Conservation (phyloP, 352 stramenopile genomes). For the Thraustochytrium sp. region DNA sequence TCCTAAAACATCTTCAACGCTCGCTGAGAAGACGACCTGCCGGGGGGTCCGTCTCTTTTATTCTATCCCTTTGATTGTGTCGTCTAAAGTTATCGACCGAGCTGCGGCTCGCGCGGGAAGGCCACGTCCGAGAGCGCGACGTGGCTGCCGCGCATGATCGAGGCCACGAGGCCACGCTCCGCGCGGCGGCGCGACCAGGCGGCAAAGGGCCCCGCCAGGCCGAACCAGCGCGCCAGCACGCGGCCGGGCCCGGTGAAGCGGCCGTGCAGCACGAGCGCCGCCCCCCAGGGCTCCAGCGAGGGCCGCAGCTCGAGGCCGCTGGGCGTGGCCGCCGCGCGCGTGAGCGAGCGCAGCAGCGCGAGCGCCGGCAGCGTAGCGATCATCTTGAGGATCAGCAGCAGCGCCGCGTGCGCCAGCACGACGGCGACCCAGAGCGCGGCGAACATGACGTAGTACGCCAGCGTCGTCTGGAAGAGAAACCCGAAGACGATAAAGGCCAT, state of each 20-base stretch:
- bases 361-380: not conserved
- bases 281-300: not conserved
- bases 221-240: not conserved
- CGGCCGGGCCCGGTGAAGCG: not conserved
- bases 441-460: conserved; percentile 88
- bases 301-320: not conserved
- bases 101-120: not conserved
- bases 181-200: not conserved
- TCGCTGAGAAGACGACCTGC: too few species aligned
- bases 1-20: too few species aligned
- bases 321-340: not conserved
- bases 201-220: not conserved
- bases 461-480: conserved; percentile 85
- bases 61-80: too few species aligned
- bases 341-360: not conserved
- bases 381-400: not conserved
- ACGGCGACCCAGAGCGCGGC: conserved; percentile 62
- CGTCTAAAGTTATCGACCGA: not conserved
- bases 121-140: not conserved
- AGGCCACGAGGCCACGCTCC: not conserved
- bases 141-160: not conserved
- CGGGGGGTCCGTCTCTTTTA: too few species aligned
- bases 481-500: conserved; percentile 82
- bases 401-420: conserved; percentile 46
- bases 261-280: not conserved